These are phyloP conservation scores for Fistulifera pelliculosa DNA, from an alignment of 108 stramenopile species.

Conservation along the genomic window DNA sequence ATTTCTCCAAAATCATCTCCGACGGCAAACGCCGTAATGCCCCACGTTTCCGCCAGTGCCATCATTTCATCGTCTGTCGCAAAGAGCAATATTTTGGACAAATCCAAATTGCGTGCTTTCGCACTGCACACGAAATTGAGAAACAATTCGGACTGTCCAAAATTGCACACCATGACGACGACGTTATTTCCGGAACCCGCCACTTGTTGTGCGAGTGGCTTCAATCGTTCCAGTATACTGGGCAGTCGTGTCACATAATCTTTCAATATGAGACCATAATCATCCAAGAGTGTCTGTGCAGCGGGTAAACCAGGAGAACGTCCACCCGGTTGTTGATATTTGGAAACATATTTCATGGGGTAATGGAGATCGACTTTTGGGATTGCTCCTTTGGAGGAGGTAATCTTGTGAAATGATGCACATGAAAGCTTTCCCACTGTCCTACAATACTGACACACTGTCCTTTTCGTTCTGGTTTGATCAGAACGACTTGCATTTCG, in stretches of 20 bases:
- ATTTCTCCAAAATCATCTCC: conserved; percentile 30
- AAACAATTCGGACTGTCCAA: conserved; percentile 53
- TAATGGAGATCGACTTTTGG: background rate
- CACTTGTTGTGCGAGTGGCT: conserved; percentile 3
- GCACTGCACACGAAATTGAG: conserved; percentile 57
- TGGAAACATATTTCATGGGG: conserved; percentile 48
- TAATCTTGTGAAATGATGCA: background rate
- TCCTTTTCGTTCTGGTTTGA: background rate
- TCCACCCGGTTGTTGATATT: conserved; percentile 42
- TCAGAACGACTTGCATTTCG: background rate
- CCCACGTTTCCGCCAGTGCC: conserved; percentile 50
- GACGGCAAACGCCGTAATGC: conserved; percentile 30
- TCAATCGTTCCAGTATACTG: conserved; percentile 1
- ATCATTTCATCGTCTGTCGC: conserved; percentile 58
- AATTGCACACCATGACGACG: conserved; percentile 52
- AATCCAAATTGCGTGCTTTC: conserved; percentile 20
- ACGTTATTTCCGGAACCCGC: conserved; percentile 26
- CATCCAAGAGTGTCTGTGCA: background rate
- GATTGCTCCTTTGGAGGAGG: background rate
- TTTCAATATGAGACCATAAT: background rate
- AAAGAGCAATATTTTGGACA: conserved; percentile 54
- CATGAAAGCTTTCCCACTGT: conserved; percentile 1
- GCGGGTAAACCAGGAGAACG: background rate
- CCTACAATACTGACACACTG: background rate
- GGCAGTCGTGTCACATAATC: background rate